Conservation (phyloP, 768 basidiomycete genomes). For the Rhodosporidiobolus sp. region DNA sequence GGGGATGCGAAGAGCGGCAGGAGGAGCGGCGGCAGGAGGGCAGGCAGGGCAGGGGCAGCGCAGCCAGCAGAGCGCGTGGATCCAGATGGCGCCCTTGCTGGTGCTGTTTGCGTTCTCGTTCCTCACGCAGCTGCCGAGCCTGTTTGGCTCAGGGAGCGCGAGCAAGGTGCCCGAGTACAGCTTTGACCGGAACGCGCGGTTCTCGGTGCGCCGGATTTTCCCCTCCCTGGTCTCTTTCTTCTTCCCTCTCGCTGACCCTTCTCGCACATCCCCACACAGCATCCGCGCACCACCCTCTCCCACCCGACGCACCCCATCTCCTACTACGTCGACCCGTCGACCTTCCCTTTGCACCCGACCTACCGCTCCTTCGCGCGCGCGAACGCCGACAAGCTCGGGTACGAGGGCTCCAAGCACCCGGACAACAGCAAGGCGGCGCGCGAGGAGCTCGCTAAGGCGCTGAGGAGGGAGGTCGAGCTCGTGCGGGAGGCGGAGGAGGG, state of each 20-base stretch:
- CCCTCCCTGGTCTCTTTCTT: neutral
- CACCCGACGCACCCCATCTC: constrained; percentile 58
- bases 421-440: neutral
- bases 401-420: constrained; percentile 2
- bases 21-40: no score
- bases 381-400: constrained; percentile 14
- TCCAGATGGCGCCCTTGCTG: constrained; percentile 79
- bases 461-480: neutral
- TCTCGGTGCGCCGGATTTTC: constrained; percentile 14
- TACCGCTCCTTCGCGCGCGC: constrained; percentile 37
- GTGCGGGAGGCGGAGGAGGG: no score
- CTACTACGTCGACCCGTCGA: constrained; percentile 77
- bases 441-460: constrained; percentile 9
- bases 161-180: constrained; percentile 76
- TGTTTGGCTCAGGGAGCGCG: constrained; percentile 52
- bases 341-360: constrained; percentile 76
- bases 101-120: constrained; percentile 39
- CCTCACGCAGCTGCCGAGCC: constrained; percentile 27
- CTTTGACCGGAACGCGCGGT: constrained; percentile 51
- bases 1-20: neutral
- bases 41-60: constrained; percentile 1
- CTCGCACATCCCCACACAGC: neutral
- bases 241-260: neutral
- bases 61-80: constrained; percentile 25
- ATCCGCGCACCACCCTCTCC: constrained; percentile 61